Evolutionary conservation across 371 early-diverging fungal species (phyloP).

Genomic region (Chytridium lagenaria): DNA sequence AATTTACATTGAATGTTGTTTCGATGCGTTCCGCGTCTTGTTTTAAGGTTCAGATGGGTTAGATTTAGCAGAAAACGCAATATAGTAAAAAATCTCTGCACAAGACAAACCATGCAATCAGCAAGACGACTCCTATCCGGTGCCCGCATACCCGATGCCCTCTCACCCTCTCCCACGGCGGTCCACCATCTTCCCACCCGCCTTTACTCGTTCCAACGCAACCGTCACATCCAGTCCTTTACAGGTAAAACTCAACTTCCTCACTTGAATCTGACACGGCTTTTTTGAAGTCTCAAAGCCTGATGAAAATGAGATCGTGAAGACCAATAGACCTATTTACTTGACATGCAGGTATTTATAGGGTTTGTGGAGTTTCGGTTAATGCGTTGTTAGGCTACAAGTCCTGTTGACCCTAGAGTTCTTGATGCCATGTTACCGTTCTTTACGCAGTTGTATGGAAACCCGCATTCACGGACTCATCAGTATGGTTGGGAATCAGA

Average conservation of each 20-base stretch:
- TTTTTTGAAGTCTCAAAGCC: background rate
- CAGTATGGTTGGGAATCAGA: conserved; percentile 99
- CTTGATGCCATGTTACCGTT: conserved; percentile 98
- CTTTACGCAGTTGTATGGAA: conserved; percentile 94
- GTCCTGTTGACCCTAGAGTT: conserved; percentile 97
- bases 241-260: background rate
- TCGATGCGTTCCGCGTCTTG: no score
- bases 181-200: background rate
- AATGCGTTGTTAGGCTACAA: conserved; percentile 79
- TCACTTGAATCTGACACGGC: background rate
- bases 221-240: background rate
- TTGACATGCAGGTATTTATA: conserved; percentile 43
- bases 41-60: no score
- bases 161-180: background rate
- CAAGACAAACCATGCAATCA: no score
- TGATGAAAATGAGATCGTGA: background rate
- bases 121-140: background rate
- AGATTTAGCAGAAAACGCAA: background rate
- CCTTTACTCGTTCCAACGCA: background rate
- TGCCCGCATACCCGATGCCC: background rate
- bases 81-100: no score
- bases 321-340: conserved; percentile 45
- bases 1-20: no score
- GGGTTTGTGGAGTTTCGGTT: background rate
- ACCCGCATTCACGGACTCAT: conserved; percentile 99